These are phyloP conservation scores for Aurifilum marmelostoma DNA, from an alignment of 2,329 filamentous ascomycete genomes.

Conservation along the genomic window DNA sequence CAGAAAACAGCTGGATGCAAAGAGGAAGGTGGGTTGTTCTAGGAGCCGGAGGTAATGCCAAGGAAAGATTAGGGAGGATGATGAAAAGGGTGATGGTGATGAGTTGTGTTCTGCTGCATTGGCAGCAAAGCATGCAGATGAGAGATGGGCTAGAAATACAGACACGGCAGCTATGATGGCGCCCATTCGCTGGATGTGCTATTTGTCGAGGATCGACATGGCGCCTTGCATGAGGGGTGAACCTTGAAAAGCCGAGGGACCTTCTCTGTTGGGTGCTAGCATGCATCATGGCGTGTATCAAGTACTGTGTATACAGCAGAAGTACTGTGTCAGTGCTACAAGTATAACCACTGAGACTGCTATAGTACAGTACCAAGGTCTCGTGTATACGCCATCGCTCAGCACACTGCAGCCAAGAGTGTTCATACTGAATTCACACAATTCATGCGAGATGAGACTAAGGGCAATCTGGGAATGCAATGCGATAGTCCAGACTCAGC, in stretches of 20 bases:
- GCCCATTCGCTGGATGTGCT: not conserved
- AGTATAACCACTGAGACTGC: too few species aligned
- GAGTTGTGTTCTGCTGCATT: not conserved
- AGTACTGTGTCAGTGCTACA: too few species aligned
- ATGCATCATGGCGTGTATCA: not conserved
- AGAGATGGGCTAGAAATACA: too few species aligned
- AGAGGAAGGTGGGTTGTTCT: not conserved
- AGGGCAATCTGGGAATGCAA: not conserved
- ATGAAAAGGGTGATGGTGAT: not conserved
- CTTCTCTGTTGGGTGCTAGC: not conserved
- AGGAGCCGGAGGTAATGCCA: not conserved
- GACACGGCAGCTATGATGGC: too few species aligned
- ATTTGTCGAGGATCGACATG: not conserved
- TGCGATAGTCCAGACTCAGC: not conserved
- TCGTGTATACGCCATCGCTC: not conserved
- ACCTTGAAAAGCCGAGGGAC: conserved; percentile 8
- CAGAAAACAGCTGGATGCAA: not conserved
- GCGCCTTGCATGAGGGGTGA: not conserved
- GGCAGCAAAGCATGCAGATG: too few species aligned
- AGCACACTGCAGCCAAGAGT: not conserved
- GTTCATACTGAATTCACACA: not conserved
- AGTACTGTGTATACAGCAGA: not conserved
- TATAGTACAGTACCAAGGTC: not conserved
- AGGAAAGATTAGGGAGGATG: not conserved
- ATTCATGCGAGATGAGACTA: not conserved